Percentiles rank a stretch among this genome's conserved stretches.
phyloP scores from a whole-genome alignment of 352 stramenopile species.

The Globisporangium cederbergense region DNA sequence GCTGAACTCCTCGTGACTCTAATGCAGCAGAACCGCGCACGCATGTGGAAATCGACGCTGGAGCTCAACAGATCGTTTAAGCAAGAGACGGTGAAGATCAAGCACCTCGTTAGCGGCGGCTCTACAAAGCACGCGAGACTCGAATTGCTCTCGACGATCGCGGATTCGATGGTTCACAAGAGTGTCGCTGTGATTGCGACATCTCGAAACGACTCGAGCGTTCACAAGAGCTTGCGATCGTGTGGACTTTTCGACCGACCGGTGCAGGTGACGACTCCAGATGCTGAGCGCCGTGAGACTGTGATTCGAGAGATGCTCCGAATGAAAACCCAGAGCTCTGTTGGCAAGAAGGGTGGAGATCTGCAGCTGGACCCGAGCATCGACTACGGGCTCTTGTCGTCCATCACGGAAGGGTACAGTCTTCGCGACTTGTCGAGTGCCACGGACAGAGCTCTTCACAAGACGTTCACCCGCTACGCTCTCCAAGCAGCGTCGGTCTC shows the following conservation, averaged over 20 bases:
- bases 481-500: not conserved
- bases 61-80: conserved; percentile 61
- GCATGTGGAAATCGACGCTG: conserved; percentile 56
- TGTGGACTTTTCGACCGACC: conserved; percentile 70
- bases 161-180: conserved; percentile 57
- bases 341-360: conserved; percentile 12
- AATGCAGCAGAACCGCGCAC: conserved; percentile 45
- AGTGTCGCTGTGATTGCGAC: conserved; percentile 63
- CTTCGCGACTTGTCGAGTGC: conserved; percentile 73
- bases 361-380: conserved; percentile 48
- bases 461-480: conserved; percentile 47
- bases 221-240: conserved; percentile 61
- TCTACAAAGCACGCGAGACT: conserved; percentile 19
- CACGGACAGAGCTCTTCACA: conserved; percentile 64
- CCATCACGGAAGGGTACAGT: conserved; percentile 76
- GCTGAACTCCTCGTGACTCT: conserved; percentile 68
- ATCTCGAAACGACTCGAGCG: conserved; percentile 51
- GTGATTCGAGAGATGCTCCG: conserved; percentile 60
- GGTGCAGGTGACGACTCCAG: conserved; percentile 52
- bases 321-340: conserved; percentile 32
- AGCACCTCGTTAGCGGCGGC: conserved; percentile 12
- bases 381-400: conserved; percentile 57
- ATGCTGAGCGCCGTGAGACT: conserved; percentile 57
- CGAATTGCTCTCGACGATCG: conserved; percentile 47
- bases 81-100: conserved; percentile 30